These are phyloP conservation scores for Aspergillus sergii DNA, from an alignment of 2,329 filamentous ascomycete species.

Conservation along the genomic window DNA sequence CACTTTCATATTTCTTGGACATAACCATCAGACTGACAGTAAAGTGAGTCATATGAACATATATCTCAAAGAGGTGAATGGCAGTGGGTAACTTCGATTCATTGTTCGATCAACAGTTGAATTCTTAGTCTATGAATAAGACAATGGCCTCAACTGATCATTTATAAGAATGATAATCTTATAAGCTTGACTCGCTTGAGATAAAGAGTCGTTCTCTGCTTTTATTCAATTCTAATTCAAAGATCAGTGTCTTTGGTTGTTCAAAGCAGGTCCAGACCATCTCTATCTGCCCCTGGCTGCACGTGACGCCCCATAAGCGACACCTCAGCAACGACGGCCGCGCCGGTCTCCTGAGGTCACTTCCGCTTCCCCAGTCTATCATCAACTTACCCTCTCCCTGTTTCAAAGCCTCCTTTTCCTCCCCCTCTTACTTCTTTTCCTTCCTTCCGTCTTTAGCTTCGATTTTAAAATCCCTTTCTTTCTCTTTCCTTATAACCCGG, in stretches of 20 bases:
- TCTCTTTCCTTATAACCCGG: conserved; percentile 21
- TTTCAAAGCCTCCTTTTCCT: conserved; percentile 9
- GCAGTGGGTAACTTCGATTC: background rate
- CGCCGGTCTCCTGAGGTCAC: conserved; percentile 45
- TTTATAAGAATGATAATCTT: background rate
- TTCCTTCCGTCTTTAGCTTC: conserved; percentile 18
- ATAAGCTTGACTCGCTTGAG: background rate
- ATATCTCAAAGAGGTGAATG: background rate
- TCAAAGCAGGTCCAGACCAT: background rate
- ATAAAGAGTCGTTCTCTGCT: background rate
- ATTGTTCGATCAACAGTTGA: background rate
- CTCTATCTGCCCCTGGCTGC: conserved; percentile 25
- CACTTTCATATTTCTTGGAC: background rate
- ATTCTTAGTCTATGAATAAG: background rate
- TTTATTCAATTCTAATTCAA: background rate
- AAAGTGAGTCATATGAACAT: background rate
- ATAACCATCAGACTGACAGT: background rate
- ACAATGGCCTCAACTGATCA: background rate
- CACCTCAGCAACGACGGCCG: conserved; percentile 43
- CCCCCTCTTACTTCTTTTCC: conserved; percentile 23
- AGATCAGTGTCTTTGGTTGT: background rate
- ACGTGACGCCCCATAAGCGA: conserved; percentile 42
- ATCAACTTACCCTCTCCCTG: conserved; percentile 23
- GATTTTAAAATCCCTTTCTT: conserved; percentile 23
- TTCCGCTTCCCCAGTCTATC: conserved; percentile 35